Percentiles rank a stretch among this genome's conserved stretches.
Conservation (phyloP, 1,284 basidiomycete genomes). For the Leccinum pallidistipes region DNA sequence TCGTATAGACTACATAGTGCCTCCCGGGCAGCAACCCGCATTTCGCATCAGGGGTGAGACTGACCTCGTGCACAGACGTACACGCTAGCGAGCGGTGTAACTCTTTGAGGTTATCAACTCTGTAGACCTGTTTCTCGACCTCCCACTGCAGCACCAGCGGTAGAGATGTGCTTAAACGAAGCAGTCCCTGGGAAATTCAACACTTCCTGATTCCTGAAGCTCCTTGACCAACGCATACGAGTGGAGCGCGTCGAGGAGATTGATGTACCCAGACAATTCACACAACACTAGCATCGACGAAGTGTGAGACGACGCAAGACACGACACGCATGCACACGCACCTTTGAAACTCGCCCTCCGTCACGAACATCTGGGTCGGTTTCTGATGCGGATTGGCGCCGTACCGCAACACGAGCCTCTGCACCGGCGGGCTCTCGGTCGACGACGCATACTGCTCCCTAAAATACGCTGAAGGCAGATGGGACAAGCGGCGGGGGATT, state of each 20-base stretch:
- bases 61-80: conserved; percentile 94
- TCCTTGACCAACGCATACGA: conserved; percentile 97
- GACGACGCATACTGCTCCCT: conserved; percentile 92
- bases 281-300: conserved; percentile 62
- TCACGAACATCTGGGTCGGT: conserved; percentile 96
- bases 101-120: conserved; percentile 93
- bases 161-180: conserved; percentile 99
- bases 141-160: conserved; percentile 95
- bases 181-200: conserved; percentile 91
- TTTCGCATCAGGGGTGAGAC: conserved; percentile 21
- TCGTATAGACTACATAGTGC: too few species aligned
- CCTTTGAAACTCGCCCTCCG: conserved; percentile 89
- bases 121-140: conserved; percentile 92
- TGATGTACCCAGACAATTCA: conserved; percentile 98
- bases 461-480: conserved; percentile 79
- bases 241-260: conserved; percentile 97
- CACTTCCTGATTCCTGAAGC: conserved; percentile 66
- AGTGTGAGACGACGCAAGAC: conserved; percentile 1
- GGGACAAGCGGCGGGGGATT: conserved; percentile 53
- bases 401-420: conserved; percentile 88
- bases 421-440: conserved; percentile 70
- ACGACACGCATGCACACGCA: conserved; percentile 35
- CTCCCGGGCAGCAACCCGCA: conserved; percentile 52
- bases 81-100: conserved; percentile 89
- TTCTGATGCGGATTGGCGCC: conserved; percentile 99